Conservation (phyloP, 306 rosid species). For the Citrullus colocynthis region DNA sequence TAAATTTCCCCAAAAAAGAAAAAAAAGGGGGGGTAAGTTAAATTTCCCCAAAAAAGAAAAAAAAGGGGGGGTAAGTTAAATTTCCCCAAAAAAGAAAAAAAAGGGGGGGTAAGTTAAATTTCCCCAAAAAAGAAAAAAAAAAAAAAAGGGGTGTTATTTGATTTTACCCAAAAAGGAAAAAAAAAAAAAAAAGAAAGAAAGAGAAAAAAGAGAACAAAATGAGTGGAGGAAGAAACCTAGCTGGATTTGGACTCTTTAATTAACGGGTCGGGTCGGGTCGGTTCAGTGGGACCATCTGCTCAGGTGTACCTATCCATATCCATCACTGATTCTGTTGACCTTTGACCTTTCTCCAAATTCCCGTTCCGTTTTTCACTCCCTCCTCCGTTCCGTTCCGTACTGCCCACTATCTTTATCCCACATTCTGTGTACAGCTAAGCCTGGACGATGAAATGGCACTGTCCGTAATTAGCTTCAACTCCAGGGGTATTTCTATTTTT, state of each 20-base stretch:
- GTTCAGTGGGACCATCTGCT: background rate
- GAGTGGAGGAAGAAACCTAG: background rate
- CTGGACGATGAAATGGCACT: slow-evolving; percentile 2
- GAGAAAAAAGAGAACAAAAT: background rate
- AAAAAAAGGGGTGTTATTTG: background rate
- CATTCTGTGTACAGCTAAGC: background rate
- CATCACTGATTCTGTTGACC: background rate
- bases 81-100: too few species aligned
- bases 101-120: background rate
- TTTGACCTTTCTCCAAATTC: background rate
- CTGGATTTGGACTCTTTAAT: background rate
- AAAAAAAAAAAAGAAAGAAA: background rate
- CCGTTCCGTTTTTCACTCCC: slow-evolving; percentile 7
- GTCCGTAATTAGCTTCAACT: background rate
- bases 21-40: background rate
- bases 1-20: too few species aligned
- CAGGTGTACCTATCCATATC: background rate
- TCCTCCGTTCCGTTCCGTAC: slow-evolving; percentile 25
- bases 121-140: background rate
- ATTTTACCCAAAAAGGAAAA: background rate
- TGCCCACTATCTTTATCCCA: slow-evolving; percentile 7
- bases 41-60: background rate
- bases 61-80: too few species aligned
- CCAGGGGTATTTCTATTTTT: background rate
- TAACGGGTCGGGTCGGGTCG: background rate